Base-by-base conservation (phyloP, 2,329 filamentous ascomycete species). In the Macrophomina pseudophaseolina region DNA sequence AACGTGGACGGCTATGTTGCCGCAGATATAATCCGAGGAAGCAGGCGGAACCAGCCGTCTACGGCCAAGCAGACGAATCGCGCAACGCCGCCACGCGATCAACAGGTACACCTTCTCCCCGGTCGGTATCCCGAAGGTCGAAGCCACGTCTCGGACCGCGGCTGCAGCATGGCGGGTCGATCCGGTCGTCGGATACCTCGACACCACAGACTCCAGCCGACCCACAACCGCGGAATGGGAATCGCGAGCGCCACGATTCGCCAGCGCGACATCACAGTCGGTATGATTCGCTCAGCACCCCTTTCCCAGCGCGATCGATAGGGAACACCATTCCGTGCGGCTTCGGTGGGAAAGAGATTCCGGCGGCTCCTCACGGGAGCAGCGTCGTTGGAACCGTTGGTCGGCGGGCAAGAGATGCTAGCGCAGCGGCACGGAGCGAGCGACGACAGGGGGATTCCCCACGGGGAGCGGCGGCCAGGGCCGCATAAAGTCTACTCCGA, bases 261-360 rank as follows among this genome's bases (percentile, higher is more conserved):
- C 28, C 30, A 12, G 30, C 3, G 16, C 7, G 2, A 23, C n/a
- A 18, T n/a, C 9, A 8, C 33, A 12, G 4, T 8, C 40, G 16
- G 14, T 18, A 44, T 30, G 14, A 33, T 59, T 35, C 14, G 56
- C n/a, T 11, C 40, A 14, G 18, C 8, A 2, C 11, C 16, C 7
- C 11, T 18, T 42, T 14, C 32, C 12, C 14, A 30, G 32, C 14
- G 32, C 7, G 4, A 35, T 8, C 5, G 7, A 8, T 6, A 60
- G 56, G 56, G 56, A 60, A 60, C 32, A 7, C 9, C 4, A 48
- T 33, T 48, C 56, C 42, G 56, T 5, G 8, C 12, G 23, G 14
- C 6, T 11, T n/a, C 40, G n/a, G 1, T 14, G 58, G 58, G 58
- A 62, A 62, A 49, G 42, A 62, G 58, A 49, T 62, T 62, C 58